Evolutionary conservation across 345 rosid species (phyloP), one percentile per base, ranked within the genome.

Genomic region (Aurinia saxatilis): DNA sequence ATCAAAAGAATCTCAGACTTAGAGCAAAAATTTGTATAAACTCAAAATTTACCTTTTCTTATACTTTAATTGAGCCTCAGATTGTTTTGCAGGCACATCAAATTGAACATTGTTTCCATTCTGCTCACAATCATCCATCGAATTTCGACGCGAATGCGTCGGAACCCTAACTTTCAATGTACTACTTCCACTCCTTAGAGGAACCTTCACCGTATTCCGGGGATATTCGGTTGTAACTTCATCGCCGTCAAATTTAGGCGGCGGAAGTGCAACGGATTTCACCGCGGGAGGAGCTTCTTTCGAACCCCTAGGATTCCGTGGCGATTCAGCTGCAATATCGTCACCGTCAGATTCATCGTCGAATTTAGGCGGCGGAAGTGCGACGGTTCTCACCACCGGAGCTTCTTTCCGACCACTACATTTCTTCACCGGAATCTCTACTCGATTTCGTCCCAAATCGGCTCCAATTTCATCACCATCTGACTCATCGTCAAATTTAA

Each of bases 61-160:
- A 50, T 71, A 64, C 65, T 71, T 71, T 14, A 71, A 16, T 6
- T 64, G 75, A 57, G 69, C 70, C 30, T 71, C 70, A 7, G 75
- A 49, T 56, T 60, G 67, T 39, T 56, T 71, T 0, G 40, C 34
- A 10, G 66, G 48, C 47, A 25, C 55, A 50, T 71, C 65, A 41
- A 17, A 19, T 0, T 39, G 66, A 57, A 27, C 60, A 62, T 62
- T 63, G 6, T 42, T 17, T 34, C 55, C 56, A 53, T 57, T 11
- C 11, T 34, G 35, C 40, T 57, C 70, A 35, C 5, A 49, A 3
- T 57, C 54, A 9, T 42, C 65, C 0, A 71, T 10, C n/a, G 66
- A 60, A 57, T 35, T 71, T 12, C 60, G 66, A 4, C 60, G 53
- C 1, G 74, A 62, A 55, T 68, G 11, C 12, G 10, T 34, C 37